A percentile compares a stretch with the other conserved stretches of the same genome.
phyloP scores from a whole-genome alignment of 2,329 filamentous ascomycete species.

The Elsinoe arachidis region DNA sequence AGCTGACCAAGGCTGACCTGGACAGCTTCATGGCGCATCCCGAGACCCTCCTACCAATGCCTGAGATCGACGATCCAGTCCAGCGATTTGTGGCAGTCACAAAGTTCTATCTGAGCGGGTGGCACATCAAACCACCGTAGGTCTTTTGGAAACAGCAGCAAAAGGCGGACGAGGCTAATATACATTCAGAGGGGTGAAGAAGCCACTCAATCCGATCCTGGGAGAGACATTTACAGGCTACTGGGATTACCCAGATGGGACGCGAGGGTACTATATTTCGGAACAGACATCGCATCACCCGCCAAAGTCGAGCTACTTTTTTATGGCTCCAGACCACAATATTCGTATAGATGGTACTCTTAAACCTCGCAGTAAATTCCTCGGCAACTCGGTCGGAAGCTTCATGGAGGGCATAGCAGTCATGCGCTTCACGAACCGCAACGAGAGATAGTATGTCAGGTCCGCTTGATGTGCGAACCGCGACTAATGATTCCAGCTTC shows the following conservation, averaged over 20 bases:
- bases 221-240: constrained; percentile 93
- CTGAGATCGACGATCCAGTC: constrained; percentile 77
- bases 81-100: constrained; percentile 89
- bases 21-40: constrained; percentile 97
- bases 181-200: constrained; percentile 76
- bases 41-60: constrained; percentile 83
- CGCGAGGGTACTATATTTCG: constrained; percentile 86
- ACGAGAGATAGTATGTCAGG: constrained; percentile 74
- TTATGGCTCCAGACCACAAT: constrained; percentile 87
- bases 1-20: constrained; percentile 2
- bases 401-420: constrained; percentile 97
- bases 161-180: neutral
- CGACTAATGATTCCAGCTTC: constrained; percentile 48
- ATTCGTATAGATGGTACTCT: constrained; percentile 93
- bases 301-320: constrained; percentile 98
- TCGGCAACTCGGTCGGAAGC: constrained; percentile 94
- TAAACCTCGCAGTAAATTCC: constrained; percentile 87
- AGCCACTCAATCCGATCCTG: constrained; percentile 91
- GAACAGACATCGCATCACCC: constrained; percentile 98
- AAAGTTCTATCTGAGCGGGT: constrained; percentile 96
- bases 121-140: constrained; percentile 96
- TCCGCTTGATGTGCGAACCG: neutral
- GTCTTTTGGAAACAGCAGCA: constrained; percentile 24
- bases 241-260: constrained; percentile 75
- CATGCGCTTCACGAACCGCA: constrained; percentile 70